A percentile compares a stretch with the other conserved stretches of the same genome.
Conservation (phyloP, 441 rosid species). For the Erysimum pusillum region DNA sequence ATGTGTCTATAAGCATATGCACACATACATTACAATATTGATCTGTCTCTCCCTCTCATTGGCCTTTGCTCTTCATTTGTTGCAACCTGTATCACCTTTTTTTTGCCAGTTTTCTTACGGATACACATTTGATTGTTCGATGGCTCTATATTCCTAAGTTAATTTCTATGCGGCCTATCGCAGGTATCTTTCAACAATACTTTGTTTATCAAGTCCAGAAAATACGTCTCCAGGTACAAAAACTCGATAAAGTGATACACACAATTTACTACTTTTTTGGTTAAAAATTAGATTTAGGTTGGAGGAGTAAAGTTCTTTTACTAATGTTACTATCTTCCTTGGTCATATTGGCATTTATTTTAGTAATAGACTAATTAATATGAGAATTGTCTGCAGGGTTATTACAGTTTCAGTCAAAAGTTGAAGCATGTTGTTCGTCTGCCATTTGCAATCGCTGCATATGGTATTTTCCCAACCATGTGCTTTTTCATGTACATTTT, state of each 20-base stretch:
- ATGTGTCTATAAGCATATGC: not conserved
- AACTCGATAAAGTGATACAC: conserved; percentile 8
- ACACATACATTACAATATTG: not conserved
- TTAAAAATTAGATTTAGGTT: conserved; percentile 7
- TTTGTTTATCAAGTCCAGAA: conserved; percentile 92
- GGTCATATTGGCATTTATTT: not conserved
- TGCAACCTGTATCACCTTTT: not conserved
- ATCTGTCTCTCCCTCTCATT: not conserved
- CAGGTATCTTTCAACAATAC: conserved; percentile 91
- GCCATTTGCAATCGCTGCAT: conserved; percentile 88
- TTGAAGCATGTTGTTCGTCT: conserved; percentile 93
- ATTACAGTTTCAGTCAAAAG: conserved; percentile 98
- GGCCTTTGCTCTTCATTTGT: not conserved
- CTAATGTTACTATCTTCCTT: conserved; percentile 4
- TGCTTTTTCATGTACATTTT: too few relatives aligned
- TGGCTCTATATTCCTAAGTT: conserved; percentile 23
- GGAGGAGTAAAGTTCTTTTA: conserved; percentile 6
- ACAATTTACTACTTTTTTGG: not conserved
- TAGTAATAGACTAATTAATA: conserved; percentile 33
- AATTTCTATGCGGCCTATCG: conserved; percentile 21
- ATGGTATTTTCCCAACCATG: conserved; percentile 61
- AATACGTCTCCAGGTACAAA: conserved; percentile 85
- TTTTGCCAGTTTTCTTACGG: not conserved
- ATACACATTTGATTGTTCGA: not conserved
- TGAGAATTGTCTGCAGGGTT: conserved; percentile 66